Conservation (phyloP, 345 rosid species). For the Acer yangbiense region DNA sequence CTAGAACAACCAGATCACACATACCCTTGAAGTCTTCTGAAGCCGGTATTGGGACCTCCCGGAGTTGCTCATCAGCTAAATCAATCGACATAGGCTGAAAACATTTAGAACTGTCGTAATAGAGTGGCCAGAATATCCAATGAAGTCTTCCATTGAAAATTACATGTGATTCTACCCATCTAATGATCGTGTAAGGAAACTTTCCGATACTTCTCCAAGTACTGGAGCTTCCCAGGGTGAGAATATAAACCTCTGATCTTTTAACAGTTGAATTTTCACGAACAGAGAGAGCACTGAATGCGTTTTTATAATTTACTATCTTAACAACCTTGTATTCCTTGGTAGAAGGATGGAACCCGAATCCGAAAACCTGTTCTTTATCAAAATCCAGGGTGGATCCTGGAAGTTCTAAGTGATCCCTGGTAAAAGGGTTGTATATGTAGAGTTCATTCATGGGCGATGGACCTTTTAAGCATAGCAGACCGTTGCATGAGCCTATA, state of each 20-base stretch:
- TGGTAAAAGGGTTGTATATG: slow-evolving; percentile 48
- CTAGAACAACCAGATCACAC: slow-evolving; percentile 7
- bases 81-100: slow-evolving; percentile 22
- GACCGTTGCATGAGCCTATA: slow-evolving; percentile 47
- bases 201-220: slow-evolving; percentile 37
- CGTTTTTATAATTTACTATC: slow-evolving; percentile 36
- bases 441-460: slow-evolving; percentile 24
- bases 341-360: slow-evolving; percentile 40
- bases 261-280: slow-evolving; percentile 20
- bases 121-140: slow-evolving; percentile 21
- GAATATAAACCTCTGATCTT: slow-evolving; percentile 38
- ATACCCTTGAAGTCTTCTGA: not conserved
- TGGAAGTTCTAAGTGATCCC: not conserved
- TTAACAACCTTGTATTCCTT: slow-evolving; percentile 45
- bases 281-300: not conserved
- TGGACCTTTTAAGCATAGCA: slow-evolving; percentile 42
- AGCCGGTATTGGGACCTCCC: slow-evolving; percentile 17
- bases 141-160: slow-evolving; percentile 37
- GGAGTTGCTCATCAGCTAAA: slow-evolving; percentile 27
- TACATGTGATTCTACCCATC: slow-evolving; percentile 11
- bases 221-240: slow-evolving; percentile 25
- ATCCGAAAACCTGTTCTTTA: slow-evolving; percentile 32
- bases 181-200: not conserved
- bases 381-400: not conserved
- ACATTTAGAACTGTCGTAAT: not conserved